These are phyloP conservation scores for Arctium minus DNA, from an alignment of 129 eudicot genomes.

Conservation along the genomic window DNA sequence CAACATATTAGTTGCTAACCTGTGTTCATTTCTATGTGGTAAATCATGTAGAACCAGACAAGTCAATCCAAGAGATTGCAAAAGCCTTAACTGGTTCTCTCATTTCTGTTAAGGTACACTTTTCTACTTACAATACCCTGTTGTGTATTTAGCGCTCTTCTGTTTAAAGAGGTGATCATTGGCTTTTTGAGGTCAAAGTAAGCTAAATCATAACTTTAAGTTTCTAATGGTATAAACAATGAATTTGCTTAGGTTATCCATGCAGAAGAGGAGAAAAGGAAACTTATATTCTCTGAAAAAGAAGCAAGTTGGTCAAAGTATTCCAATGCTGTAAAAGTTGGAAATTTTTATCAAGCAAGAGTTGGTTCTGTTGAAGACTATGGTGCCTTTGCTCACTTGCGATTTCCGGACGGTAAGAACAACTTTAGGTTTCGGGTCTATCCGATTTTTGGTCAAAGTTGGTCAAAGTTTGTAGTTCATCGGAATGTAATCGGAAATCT, in stretches of 20 bases:
- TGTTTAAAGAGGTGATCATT: background rate
- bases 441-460: background rate
- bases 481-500: background rate
- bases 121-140: background rate
- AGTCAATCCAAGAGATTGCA: constrained; percentile 71
- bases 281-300: constrained; percentile 84
- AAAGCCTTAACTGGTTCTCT: constrained; percentile 62
- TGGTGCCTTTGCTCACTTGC: constrained; percentile 90
- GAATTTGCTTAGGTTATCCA: constrained; percentile 52
- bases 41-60: constrained; percentile 60
- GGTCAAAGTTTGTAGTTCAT: background rate
- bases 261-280: constrained; percentile 59
- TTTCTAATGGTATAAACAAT: background rate
- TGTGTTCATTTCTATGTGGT: background rate
- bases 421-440: background rate
- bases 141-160: background rate
- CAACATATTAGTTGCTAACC: background rate
- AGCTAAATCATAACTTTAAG: background rate
- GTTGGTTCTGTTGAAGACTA: constrained; percentile 79
- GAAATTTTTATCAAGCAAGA: constrained; percentile 63
- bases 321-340: constrained; percentile 53
- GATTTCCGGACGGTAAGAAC: constrained; percentile 68
- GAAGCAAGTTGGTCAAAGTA: constrained; percentile 75
- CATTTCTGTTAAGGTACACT: constrained; percentile 72
- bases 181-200: background rate